Percentiles rank a stretch among this genome's conserved stretches.
Conservation (phyloP, 306 rosid species). For the Gleditsia sinensis region DNA sequence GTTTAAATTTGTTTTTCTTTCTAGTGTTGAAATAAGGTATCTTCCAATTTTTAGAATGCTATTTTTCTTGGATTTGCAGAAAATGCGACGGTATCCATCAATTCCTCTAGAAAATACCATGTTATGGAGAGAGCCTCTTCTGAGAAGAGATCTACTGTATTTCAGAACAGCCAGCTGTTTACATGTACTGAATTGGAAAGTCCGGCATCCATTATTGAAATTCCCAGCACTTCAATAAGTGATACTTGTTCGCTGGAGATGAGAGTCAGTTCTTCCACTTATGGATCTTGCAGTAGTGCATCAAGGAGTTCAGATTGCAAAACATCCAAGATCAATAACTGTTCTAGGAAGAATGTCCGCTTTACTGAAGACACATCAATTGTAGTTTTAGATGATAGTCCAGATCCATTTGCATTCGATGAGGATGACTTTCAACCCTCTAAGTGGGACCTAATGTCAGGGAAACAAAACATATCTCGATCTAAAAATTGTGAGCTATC, state of each 20-base stretch:
- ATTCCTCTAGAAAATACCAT: slow-evolving; percentile 42
- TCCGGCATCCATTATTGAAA: slow-evolving; percentile 55
- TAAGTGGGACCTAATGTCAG: slow-evolving; percentile 87
- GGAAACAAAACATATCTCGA: slow-evolving; percentile 54
- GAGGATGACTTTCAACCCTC: slow-evolving; percentile 83
- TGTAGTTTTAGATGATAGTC: slow-evolving; percentile 57
- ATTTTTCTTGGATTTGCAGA: slow-evolving; percentile 47
- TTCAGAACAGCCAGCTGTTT: slow-evolving; percentile 44
- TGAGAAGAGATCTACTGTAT: slow-evolving; percentile 50
- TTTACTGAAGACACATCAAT: slow-evolving; percentile 38
- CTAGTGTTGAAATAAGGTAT: slow-evolving; percentile 6
- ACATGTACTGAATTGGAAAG: slow-evolving; percentile 45
- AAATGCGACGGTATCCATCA: slow-evolving; percentile 36
- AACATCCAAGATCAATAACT: slow-evolving; percentile 36
- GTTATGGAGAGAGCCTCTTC: slow-evolving; percentile 41
- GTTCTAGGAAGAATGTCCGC: slow-evolving; percentile 51
- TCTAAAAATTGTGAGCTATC: slow-evolving; percentile 39
- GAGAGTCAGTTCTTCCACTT: slow-evolving; percentile 63
- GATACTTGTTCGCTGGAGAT: slow-evolving; percentile 58
- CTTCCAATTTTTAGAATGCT: slow-evolving; percentile 32
- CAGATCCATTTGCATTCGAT: slow-evolving; percentile 97
- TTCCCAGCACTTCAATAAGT: slow-evolving; percentile 69
- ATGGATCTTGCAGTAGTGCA: slow-evolving; percentile 66
- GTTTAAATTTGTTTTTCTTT: slow-evolving; percentile 22
- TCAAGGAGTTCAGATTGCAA: slow-evolving; percentile 52